Percentiles rank a stretch among this genome's conserved stretches.
Conservation (phyloP, 805 yeast genomes). For the Candida broadrunensis region DNA sequence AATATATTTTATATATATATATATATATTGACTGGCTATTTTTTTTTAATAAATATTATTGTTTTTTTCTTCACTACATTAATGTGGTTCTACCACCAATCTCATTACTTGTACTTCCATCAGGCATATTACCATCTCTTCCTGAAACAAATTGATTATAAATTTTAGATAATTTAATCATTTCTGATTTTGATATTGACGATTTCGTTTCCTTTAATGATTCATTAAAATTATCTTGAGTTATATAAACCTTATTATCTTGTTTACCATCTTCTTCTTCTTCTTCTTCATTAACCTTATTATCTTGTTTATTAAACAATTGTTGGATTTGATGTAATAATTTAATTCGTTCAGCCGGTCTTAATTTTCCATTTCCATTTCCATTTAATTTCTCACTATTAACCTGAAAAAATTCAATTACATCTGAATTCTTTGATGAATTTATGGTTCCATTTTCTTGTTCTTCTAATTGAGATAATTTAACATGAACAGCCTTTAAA, state of each 20-base stretch:
- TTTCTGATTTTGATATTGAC: constrained; percentile 79
- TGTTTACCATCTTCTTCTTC: constrained; percentile 11
- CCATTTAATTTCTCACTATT: constrained; percentile 28
- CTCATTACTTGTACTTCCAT: constrained; percentile 74
- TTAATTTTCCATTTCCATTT: constrained; percentile 18
- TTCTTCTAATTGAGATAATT: constrained; percentile 48
- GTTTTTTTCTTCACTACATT: no score
- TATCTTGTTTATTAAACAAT: constrained; percentile 17
- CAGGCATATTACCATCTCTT: constrained; percentile 85
- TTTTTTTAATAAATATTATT: no score
- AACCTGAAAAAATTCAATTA: constrained; percentile 43
- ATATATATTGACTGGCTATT: no score
- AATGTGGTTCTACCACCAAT: constrained; percentile 84
- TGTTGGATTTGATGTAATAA: constrained; percentile 42
- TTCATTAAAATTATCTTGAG: constrained; percentile 51
- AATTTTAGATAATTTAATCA: constrained; percentile 55
- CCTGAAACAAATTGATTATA: constrained; percentile 72
- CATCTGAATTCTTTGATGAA: neutral
- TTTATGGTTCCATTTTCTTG: constrained; percentile 19
- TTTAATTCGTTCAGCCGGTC: constrained; percentile 40
- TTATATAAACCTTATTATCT: constrained; percentile 40
- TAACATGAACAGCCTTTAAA: constrained; percentile 76
- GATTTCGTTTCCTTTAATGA: constrained; percentile 80
- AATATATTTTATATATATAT: no score
- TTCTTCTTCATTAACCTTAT: constrained; percentile 5